Percentiles rank a stretch among this genome's conserved stretches.
Evolutionary conservation across 306 rosid species (phyloP).

Genomic region (Lupinus albus): DNA sequence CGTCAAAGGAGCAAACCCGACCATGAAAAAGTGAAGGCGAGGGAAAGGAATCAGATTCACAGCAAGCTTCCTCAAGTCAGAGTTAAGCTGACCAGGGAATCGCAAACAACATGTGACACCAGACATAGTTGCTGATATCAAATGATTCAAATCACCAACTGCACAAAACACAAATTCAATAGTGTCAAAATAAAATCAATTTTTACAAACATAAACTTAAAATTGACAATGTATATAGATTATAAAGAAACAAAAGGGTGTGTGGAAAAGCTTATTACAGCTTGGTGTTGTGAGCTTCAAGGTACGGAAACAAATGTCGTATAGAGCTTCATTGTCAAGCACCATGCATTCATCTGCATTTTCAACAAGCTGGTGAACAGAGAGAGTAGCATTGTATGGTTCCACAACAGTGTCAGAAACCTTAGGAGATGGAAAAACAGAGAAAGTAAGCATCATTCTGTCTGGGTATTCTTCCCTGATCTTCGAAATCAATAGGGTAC

Average conservation of each 20-base stretch:
- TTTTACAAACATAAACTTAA: neutral
- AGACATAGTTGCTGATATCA: constrained; percentile 88
- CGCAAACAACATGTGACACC: constrained; percentile 84
- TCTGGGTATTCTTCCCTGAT: constrained; percentile 53
- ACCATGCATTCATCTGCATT: constrained; percentile 70
- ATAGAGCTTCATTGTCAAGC: constrained; percentile 66
- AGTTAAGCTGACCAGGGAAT: constrained; percentile 79
- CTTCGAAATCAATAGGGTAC: constrained; percentile 64
- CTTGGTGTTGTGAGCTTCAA: constrained; percentile 81
- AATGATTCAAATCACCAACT: constrained; percentile 79
- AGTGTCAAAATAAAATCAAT: neutral
- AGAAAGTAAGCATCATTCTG: constrained; percentile 53
- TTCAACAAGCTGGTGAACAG: constrained; percentile 79
- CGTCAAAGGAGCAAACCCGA: constrained; percentile 66
- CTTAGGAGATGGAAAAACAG: constrained; percentile 51
- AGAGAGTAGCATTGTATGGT: constrained; percentile 76
- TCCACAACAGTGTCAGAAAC: constrained; percentile 71
- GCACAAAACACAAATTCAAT: constrained; percentile 12
- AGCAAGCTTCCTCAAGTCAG: constrained; percentile 48
- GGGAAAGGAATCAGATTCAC: constrained; percentile 51
- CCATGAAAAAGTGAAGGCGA: constrained; percentile 53
- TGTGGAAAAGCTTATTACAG: constrained; percentile 55
- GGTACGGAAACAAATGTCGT: constrained; percentile 82
- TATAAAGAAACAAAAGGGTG: neutral
- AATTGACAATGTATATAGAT: neutral